Conservation (phyloP, 306 rosid genomes). For the Macrotyloma uniflorum region DNA sequence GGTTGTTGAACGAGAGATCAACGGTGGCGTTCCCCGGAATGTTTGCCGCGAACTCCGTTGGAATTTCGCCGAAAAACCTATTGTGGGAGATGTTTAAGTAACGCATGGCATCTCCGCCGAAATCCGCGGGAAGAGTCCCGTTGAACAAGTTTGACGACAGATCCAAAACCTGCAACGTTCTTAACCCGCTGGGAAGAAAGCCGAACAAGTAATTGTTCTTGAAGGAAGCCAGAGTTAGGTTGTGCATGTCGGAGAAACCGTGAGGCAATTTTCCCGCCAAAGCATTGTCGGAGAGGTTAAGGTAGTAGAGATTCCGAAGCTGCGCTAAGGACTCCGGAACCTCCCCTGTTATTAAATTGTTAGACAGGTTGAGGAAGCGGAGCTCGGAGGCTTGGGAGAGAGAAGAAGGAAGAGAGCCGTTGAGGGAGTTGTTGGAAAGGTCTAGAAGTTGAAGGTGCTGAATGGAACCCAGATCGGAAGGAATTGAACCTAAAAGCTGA, state of each 20-base stretch:
- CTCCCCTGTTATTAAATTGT: slow-evolving; percentile 62
- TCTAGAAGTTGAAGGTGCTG: slow-evolving; percentile 68
- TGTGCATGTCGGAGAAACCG: slow-evolving; percentile 49
- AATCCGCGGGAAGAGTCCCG: slow-evolving; percentile 69
- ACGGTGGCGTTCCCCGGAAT: slow-evolving; percentile 61
- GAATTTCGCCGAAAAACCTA: slow-evolving; percentile 67
- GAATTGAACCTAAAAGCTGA: slow-evolving; percentile 67
- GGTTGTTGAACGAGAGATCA: slow-evolving; percentile 78
- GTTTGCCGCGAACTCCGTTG: slow-evolving; percentile 49
- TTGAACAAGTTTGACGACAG: slow-evolving; percentile 78
- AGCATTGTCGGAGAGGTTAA: slow-evolving; percentile 84
- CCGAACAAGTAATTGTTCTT: slow-evolving; percentile 74
- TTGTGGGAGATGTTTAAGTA: slow-evolving; percentile 74
- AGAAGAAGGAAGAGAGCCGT: slow-evolving; percentile 72
- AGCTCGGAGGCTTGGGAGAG: slow-evolving; percentile 64
- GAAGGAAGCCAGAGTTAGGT: slow-evolving; percentile 51
- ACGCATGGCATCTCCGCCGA: slow-evolving; percentile 54
- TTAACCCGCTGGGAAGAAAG: slow-evolving; percentile 51
- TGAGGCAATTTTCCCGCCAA: slow-evolving; percentile 71
- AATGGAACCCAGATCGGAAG: slow-evolving; percentile 72
- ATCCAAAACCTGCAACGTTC: slow-evolving; percentile 59
- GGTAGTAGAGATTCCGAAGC: slow-evolving; percentile 51
- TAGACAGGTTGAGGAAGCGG: slow-evolving; percentile 58
- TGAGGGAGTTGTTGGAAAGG: slow-evolving; percentile 80
- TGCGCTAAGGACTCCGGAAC: slow-evolving; percentile 48